These are phyloP conservation scores for Raffaelea albimanens DNA, from an alignment of 2,329 filamentous ascomycete species.

Conservation along the genomic window DNA sequence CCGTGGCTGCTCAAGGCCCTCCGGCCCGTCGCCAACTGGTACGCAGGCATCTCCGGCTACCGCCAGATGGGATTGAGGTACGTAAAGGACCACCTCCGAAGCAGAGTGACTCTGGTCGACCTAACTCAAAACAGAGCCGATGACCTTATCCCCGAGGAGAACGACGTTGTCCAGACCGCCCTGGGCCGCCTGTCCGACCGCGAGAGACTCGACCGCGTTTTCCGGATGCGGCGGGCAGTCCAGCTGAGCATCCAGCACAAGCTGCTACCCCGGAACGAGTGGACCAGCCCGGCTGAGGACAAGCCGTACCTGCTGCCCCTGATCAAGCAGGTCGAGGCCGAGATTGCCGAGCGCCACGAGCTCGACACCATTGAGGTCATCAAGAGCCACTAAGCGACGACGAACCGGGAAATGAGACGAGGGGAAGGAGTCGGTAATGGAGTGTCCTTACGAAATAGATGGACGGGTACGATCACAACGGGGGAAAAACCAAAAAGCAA, in stretches of 20 bases:
- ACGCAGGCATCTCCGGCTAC: slow-evolving; percentile 64
- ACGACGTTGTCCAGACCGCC: slow-evolving; percentile 74
- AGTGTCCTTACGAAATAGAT: too few species aligned
- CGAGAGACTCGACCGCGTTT: slow-evolving; percentile 93
- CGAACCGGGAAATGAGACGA: neutral
- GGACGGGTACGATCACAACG: too few species aligned
- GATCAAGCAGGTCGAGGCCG: slow-evolving; percentile 40
- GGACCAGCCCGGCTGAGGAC: slow-evolving; percentile 51
- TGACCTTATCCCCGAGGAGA: slow-evolving; percentile 91
- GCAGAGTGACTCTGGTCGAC: too few species aligned
- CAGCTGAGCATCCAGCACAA: slow-evolving; percentile 61
- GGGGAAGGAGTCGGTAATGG: too few species aligned
- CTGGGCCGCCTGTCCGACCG: slow-evolving; percentile 84
- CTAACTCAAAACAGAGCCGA: slow-evolving; percentile 56
- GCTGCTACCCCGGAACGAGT: slow-evolving; percentile 52
- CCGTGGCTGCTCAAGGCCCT: slow-evolving; percentile 77
- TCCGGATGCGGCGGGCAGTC: slow-evolving; percentile 90
- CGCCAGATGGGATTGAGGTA: slow-evolving; percentile 16
- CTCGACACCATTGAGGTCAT: slow-evolving; percentile 41
- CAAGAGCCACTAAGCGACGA: slow-evolving; percentile 32
- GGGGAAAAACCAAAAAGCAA: too few species aligned
- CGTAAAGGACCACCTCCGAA: too few species aligned
- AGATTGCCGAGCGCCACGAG: slow-evolving; percentile 38
- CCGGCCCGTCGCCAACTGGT: slow-evolving; percentile 79
- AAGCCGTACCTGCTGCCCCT: slow-evolving; percentile 44